Evolutionary conservation across 192 early-diverging fungal species (phyloP), one percentile per base, ranked within the genome.

Genomic region (Coemansia guatemalensis): DNA sequence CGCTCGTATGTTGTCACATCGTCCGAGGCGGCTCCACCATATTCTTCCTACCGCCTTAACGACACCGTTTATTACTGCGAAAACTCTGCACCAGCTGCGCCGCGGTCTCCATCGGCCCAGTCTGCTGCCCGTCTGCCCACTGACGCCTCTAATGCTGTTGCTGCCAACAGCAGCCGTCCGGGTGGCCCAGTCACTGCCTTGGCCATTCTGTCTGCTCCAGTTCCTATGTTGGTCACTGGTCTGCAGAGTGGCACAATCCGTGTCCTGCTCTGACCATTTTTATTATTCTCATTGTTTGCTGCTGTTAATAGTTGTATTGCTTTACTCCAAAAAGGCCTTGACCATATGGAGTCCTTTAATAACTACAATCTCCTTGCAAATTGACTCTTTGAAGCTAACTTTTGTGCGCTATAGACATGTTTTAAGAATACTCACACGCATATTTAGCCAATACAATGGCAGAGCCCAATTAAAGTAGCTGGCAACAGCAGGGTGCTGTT

Each of bases 1-100:
- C 79, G 90, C 18, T 93, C 90, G 3, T 88, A 85, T 68, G 82
- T 95, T 3, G 78, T 96, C 30, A 83, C 84, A 30, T 88, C 90
- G 4, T 27, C 59, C 4, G 67, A 62, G 30, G 53, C 59, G 2
- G 53, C 51, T 23, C 56, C 72, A 5, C 71, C 77, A 18, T 74
- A 80, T 25, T 65, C 71, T 12, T 80, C 77, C 48, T 80, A 80
- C 25, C 60, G 68, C 12, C 48, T 74, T 14, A 68, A 74, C 39
- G 69, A 70, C 27, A 74, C 77, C 2, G 77, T 80, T 44, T 80
- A 80, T 32, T 74, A 74, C 44, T 80, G 77, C 44, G 77, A 80
- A 41, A 73, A 74, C 58, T 23, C 68, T 0, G 61, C 62, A 2
- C 70, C 69, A 8, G 54, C 29, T 22, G 52, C 50, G 8, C 63